Percentiles rank a stretch among this genome's conserved stretches.
These are phyloP conservation scores for Vanrija pseudolonga DNA, from an alignment of 1,284 basidiomycete genomes.

Conservation along the genomic window DNA sequence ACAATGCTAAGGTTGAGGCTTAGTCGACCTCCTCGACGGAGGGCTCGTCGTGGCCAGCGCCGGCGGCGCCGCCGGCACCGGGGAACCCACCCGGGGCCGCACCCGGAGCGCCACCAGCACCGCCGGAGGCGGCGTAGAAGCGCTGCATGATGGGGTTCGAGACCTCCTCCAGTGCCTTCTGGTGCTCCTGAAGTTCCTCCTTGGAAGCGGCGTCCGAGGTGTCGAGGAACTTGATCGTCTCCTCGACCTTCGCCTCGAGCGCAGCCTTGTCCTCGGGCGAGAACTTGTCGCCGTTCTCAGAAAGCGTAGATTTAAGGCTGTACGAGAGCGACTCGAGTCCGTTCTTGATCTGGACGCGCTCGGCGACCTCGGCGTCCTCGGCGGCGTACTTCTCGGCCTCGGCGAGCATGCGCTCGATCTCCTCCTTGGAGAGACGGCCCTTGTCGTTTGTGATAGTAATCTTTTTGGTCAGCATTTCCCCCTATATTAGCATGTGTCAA, in stretches of 20 bases:
- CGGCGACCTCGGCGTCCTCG: constrained; percentile 51
- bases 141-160: constrained; percentile 70
- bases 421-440: constrained; percentile 96
- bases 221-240: constrained; percentile 89
- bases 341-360: constrained; percentile 71
- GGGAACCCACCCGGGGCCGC: constrained; percentile 55
- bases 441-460: constrained; percentile 58
- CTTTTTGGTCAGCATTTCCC: constrained; percentile 13
- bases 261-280: constrained; percentile 81
- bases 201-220: constrained; percentile 74
- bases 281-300: constrained; percentile 82
- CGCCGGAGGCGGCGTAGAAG: constrained; percentile 58
- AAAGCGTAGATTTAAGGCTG: constrained; percentile 89
- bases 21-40: constrained; percentile 60
- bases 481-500: constrained; percentile 57
- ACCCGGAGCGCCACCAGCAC: constrained; percentile 53
- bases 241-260: constrained; percentile 77
- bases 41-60: constrained; percentile 53
- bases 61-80: constrained; percentile 47
- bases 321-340: constrained; percentile 59
- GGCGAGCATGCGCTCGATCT: constrained; percentile 94
- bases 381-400: constrained; percentile 77
- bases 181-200: constrained; percentile 90
- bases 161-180: constrained; percentile 89
- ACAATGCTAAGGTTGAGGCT: constrained; percentile 3